Base-by-base conservation (phyloP, 345 rosid genomes). In the Eucalyptus polyanthemos region DNA sequence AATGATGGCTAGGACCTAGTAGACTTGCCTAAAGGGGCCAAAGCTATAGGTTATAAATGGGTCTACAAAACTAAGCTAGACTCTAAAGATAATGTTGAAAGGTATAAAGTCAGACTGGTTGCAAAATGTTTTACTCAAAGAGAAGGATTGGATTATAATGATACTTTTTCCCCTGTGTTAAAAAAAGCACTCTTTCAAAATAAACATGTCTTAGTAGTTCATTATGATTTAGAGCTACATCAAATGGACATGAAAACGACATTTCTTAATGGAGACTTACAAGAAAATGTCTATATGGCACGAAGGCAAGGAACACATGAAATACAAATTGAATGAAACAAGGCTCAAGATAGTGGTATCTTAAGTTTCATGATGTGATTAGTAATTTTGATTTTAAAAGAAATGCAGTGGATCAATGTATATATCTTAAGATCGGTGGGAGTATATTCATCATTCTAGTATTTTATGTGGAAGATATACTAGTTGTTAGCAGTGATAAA, bases 91-190 rank as follows among this genome's bases (percentile, higher is more conserved):
- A 65, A n/a, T 65, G 21, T 65, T 65, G 40, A 65, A 65, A 15
- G 6, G 40, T 65, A n/a, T 65, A 65, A n/a, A n/a, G 21, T 16
- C 0, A n/a, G 11, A 65, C 0, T n/a, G 1, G 21, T 65, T 3
- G 6, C 3, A 31, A 65, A 65, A n/a, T 1, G 21, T 65, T 7
- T n/a, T 9, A 65, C 40, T 65, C 76, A 65, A 65, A 65, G 21
- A n/a, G 6, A 56, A 56, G 6, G 76, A 65, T 1, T n/a, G 6
- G 11, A n/a, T 65, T 65, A 65, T n/a, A 65, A n/a, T 0, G 2
- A n/a, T 7, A n/a, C 19, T n/a, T 65, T 62, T 62, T 29, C 34
- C 31, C 27, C 2, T 1, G 0, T 65, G 6, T 65, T 16, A 53
- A 14, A 65, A 62, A 14, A 62, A n/a, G 9, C 6, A 14, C 21